Evolutionary conservation across 2,329 filamentous ascomycete species (phyloP), one percentile per base, ranked within the genome.

Genomic region (Aureobasidium sp.): DNA sequence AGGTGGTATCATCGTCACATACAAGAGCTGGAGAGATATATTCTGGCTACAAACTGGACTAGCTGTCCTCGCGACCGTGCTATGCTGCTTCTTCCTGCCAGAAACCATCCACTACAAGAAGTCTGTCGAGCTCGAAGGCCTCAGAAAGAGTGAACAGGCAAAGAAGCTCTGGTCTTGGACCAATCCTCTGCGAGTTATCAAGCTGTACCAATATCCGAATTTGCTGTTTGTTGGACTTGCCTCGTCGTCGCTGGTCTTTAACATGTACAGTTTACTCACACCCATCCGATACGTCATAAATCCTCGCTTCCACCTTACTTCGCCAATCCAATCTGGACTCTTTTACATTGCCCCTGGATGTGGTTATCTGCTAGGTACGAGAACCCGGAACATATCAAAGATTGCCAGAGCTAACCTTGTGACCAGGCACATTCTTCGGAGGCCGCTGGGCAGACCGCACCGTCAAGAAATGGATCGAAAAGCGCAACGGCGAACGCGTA

Each of bases 21-120:
- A 84, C 71, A 78, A 79, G 7, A 81, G 79, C 2, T 93, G 89
- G 89, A 79, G 87, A 19, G 81, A 82, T 43, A 89, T 91, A 57
- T 91, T 90, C 74, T 91, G 87, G 84, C 76, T 92, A 0, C 88
- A 91, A 68, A 84, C 85, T 0, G 87, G 81, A 0, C 77, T 90
- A 6, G 85, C 84, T 0, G 86, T 81, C 1, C 68, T 81, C 0
- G 85, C 82, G 0, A 76, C 80, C 0, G 21, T 85, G 0, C 79
- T 85, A 0, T 79, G 88, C 33, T 80, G 83, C 64, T 83, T 89
- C 65, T 74, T 89, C 13, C 79, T 91, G 11, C 86, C 86, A 0
- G 88, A 92, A 69, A 92, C 88, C 0, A 86, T 88, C 54, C 85
- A 87, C 61, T 79, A 82, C 62, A 84, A 80, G 67, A 81, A 82